Evolutionary conservation across 805 yeast species (phyloP), one percentile per base, ranked within the genome.

Genomic region (Myxozyma nipponensis): DNA sequence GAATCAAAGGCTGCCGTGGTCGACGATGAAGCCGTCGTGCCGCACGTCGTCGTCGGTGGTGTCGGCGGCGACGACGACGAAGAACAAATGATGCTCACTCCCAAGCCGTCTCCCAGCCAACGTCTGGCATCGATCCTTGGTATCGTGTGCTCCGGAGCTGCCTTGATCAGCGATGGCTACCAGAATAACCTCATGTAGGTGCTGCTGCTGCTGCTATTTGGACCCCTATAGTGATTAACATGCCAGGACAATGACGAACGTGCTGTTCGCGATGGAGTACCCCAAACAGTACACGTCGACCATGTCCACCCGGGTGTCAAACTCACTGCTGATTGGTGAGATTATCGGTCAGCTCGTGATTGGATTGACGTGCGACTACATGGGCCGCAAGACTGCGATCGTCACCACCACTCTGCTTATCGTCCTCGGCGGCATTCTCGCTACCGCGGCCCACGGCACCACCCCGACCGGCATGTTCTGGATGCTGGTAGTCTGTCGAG

Each of bases 111-210:
- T 2, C 39, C 19, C 5, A 39, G 42, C 35, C 53, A 49, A 34
- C 45, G 49, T 22, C 5, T 44, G 21, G 53, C 53, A 30, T 40
- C 54, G 15, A 28, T 34, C 18, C 45, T 73, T 56, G 68, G 81
- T 47, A 78, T 84, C 54, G 62, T 81, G 40, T 79, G 86, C 67
- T 72, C 89, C 22, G 91, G 93, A 13, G 82, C 79, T 56, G 93
- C 90, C 0, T 73, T 85, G 62, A 78, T 83, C 60, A 78, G 85
- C 21, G 93, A 85, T 67, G 90, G 90, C 3, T 84, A 84, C 66
- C 87, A 82, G 64, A 84, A 84, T 63, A 82, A 79, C 59, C 75
- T 82, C 55, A 82, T 84, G 86, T 53, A 36, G 24, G 57, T 34
- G 24, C 18, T 21, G 2, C 4, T 17, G 10, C 23, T 35, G 18